A percentile compares a stretch with the other conserved stretches of the same genome.
Evolutionary conservation across 177 flowering plant genomes (phyloP).

Genomic region (Vitis hybrid): DNA sequence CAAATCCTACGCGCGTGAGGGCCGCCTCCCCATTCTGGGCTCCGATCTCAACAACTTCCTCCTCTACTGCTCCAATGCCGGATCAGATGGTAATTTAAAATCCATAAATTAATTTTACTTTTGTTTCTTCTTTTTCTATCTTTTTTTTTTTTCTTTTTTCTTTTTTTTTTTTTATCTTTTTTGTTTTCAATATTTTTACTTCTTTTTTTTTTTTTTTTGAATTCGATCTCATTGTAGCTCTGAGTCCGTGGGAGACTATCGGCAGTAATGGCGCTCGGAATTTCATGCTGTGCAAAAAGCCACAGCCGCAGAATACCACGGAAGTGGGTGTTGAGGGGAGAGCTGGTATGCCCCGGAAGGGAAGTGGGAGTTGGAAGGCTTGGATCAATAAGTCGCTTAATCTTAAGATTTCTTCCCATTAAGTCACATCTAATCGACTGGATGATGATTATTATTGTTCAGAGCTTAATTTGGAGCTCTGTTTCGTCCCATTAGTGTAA

Average conservation of each 20-base stretch:
- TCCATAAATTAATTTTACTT: background rate
- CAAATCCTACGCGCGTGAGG: conserved; percentile 72
- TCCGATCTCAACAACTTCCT: conserved; percentile 56
- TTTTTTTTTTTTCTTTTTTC: background rate
- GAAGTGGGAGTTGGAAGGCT: conserved; percentile 55
- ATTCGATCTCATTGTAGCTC: conserved; percentile 38
- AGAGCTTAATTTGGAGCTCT: too few species aligned
- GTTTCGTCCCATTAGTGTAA: too few species aligned
- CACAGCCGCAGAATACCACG: conserved; percentile 21
- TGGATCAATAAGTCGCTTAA: conserved; percentile 69
- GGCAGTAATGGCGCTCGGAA: conserved; percentile 57
- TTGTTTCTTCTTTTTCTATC: background rate
- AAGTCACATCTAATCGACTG: background rate
- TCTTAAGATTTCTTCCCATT: conserved; percentile 55
- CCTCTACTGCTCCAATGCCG: conserved; percentile 59
- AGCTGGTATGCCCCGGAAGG: conserved; percentile 27
- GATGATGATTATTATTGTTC: too few species aligned
- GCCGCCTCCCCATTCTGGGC: conserved; percentile 76
- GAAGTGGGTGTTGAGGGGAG: conserved; percentile 10
- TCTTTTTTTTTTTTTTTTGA: background rate
- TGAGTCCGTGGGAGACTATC: conserved; percentile 65
- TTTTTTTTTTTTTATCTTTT: background rate
- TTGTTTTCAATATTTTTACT: background rate
- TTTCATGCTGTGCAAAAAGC: conserved; percentile 72
- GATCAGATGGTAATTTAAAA: conserved; percentile 46